A percentile compares a stretch with the other conserved stretches of the same genome.
phyloP scores from a whole-genome alignment of 1,284 basidiomycete species.

The Ustilago loliicola region DNA sequence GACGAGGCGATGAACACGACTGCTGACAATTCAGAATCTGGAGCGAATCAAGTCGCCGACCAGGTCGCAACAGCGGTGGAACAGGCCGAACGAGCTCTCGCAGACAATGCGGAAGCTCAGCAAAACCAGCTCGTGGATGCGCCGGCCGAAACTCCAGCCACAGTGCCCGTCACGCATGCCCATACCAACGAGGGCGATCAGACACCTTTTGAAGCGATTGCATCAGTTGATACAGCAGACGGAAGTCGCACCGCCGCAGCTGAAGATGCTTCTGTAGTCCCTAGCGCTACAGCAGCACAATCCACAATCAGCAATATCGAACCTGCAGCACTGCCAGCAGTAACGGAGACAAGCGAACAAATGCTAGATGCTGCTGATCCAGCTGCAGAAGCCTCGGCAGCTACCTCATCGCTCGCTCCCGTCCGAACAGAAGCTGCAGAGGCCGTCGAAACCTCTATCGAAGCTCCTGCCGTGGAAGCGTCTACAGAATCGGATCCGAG shows the following conservation, averaged over 20 bases:
- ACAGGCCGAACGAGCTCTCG: constrained; percentile 13
- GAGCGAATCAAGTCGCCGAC: background rate
- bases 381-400: background rate
- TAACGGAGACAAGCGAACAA: background rate
- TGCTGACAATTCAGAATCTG: background rate
- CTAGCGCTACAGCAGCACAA: background rate
- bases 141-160: background rate
- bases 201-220: background rate
- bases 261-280: background rate
- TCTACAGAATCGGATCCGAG: background rate
- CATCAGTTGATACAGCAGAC: background rate
- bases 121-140: background rate
- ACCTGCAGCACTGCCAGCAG: background rate
- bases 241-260: background rate
- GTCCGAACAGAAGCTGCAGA: background rate
- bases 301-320: background rate
- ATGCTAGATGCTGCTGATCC: background rate
- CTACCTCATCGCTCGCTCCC: background rate
- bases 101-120: background rate
- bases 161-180: background rate
- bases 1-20: background rate
- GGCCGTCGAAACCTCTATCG: background rate
- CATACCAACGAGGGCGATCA: background rate
- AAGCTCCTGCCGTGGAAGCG: background rate
- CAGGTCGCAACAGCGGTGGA: constrained; percentile 10